Conservation (phyloP, 257 asterid species). For the Solanum medicagineum region DNA sequence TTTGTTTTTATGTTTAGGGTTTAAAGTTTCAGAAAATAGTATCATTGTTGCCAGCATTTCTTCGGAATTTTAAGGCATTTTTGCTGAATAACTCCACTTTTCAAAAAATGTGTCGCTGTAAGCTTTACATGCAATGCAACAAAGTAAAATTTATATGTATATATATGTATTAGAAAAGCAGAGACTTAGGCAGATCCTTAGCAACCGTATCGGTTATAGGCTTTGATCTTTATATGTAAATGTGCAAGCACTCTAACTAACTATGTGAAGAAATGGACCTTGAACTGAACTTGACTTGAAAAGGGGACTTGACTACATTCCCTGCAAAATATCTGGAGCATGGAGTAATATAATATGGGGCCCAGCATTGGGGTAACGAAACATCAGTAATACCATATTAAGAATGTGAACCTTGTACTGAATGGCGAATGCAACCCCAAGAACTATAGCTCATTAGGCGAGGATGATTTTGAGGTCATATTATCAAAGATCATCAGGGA, state of each 20-base stretch:
- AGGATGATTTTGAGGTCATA: neutral
- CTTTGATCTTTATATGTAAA: neutral
- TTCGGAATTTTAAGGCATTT: neutral
- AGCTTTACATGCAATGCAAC: neutral
- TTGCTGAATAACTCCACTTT: neutral
- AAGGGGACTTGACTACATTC: neutral
- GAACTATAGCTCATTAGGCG: neutral
- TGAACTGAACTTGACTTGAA: neutral
- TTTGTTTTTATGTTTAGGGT: neutral
- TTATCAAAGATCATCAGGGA: neutral
- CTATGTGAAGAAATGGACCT: neutral
- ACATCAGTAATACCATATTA: neutral
- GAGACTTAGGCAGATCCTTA: neutral
- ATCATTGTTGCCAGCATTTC: neutral
- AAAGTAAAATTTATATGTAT: neutral
- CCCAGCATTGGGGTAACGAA: neutral
- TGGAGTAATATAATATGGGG: neutral
- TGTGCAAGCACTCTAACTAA: neutral
- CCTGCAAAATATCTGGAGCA: neutral
- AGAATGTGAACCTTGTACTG: neutral
- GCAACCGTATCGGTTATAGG: neutral
- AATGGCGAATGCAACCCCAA: neutral
- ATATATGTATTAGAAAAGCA: neutral
- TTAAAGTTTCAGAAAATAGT: neutral
- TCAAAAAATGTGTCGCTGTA: neutral